phyloP scores from a whole-genome alignment of 805 yeast genomes.

The Metschnikowia lachancei region DNA sequence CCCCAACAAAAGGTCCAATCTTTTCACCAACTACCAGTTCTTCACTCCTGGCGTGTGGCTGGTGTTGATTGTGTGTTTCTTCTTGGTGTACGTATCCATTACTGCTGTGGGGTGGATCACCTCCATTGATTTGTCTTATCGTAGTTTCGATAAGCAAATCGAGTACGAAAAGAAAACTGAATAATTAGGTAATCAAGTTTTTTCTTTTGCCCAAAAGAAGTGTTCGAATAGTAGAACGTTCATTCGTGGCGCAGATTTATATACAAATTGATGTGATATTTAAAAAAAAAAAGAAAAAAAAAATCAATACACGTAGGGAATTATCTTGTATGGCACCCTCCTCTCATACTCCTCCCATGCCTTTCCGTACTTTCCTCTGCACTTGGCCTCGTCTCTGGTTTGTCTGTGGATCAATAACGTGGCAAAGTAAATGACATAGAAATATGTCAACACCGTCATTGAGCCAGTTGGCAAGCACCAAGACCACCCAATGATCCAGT shows the following conservation, averaged over 20 bases:
- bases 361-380: conserved; percentile 79
- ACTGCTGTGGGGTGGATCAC: conserved; percentile 71
- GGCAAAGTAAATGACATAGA: conserved; percentile 81
- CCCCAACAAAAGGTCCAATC: conserved; percentile 32
- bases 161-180: conserved; percentile 50
- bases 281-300: too few relatives aligned
- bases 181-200: conserved; percentile 16
- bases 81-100: conserved; percentile 55
- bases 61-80: conserved; percentile 62
- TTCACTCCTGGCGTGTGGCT: conserved; percentile 82
- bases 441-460: conserved; percentile 79
- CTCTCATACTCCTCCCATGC: conserved; percentile 82
- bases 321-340: conserved; percentile 81
- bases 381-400: conserved; percentile 85
- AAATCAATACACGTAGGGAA: conserved; percentile 74
- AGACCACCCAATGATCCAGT: conserved; percentile 85
- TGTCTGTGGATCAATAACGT: conserved; percentile 84
- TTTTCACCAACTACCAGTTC: conserved; percentile 65
- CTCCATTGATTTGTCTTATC: conserved; percentile 72
- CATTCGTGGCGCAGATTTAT: not conserved
- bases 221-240: not conserved
- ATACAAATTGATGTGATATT: too few relatives aligned
- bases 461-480: conserved; percentile 93
- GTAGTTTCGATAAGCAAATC: conserved; percentile 72
- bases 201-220: not conserved